Conservation (phyloP, 2,329 filamentous ascomycete genomes). For the Escovopsis sp. region DNA sequence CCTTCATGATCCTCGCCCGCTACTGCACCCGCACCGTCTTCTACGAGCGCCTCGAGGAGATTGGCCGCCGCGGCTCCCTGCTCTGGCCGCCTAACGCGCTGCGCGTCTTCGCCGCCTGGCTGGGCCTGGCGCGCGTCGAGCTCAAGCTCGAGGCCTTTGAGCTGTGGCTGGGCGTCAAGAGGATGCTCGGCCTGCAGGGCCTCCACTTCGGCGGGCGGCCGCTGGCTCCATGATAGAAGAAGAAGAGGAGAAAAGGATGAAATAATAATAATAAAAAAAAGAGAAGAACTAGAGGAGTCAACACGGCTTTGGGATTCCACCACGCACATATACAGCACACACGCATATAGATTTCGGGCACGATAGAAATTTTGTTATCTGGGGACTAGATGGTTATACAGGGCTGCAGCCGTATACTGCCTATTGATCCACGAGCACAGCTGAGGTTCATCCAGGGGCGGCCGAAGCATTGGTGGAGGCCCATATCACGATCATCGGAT, state of each 20-base stretch:
- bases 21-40: conserved; percentile 55
- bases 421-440: too few species aligned
- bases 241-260: not conserved
- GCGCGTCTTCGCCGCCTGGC: conserved; percentile 39
- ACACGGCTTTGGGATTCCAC: too few species aligned
- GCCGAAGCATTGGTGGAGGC: too few species aligned
- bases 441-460: too few species aligned
- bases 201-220: conserved; percentile 14
- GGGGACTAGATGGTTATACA: too few species aligned
- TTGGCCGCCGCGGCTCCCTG: conserved; percentile 37
- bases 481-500: too few species aligned
- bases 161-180: conserved; percentile 42
- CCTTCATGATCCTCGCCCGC: conserved; percentile 52
- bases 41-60: conserved; percentile 46
- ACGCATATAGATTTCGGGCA: too few species aligned
- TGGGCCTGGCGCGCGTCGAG: conserved; percentile 44
- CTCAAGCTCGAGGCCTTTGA: conserved; percentile 50
- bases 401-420: too few species aligned
- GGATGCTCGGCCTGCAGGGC: conserved; percentile 23
- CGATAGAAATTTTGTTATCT: too few species aligned
- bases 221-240: conserved; percentile 7
- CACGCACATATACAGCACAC: too few species aligned
- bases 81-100: conserved; percentile 43
- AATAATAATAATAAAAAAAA: too few species aligned
- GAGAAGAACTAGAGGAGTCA: too few species aligned